Base-by-base conservation (phyloP, 2,329 filamentous ascomycete species). In the Elsinoe perseae region DNA sequence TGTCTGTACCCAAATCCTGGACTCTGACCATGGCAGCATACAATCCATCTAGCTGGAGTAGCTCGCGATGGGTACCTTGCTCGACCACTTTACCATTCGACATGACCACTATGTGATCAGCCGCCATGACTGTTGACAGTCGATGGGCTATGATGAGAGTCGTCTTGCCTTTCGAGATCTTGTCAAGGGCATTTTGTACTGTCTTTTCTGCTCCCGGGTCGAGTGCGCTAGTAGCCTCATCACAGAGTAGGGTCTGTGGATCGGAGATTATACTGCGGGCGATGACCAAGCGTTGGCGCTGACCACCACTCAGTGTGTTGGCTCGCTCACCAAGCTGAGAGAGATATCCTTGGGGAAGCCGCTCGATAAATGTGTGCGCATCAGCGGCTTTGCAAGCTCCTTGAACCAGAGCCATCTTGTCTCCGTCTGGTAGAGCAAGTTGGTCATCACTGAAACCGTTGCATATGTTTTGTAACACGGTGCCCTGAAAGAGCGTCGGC, bases 51-150 rank as follows among this genome's bases (percentile, higher is more conserved):
- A 58, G 60, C 3, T 64, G 64, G 28, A 77, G 61, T 2, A 77
- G 63, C 10, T 70, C 63, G 4, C 63, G 58, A 58, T 76, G 74
- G 2, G 64, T 71, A 1, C 75, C 75, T 64, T 75, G 69, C 60
- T 77, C 75, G 4, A 75, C 61, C 9, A 77, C 65, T 12, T 61
- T 61, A 2, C 75, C 75, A 21, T 70, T 64, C n/a, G 66, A 61
- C 64, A 77, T 71, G 12, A 77, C 75, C 3, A 70, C 68, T 21
- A 77, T 76, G 43, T 72, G 73, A 61, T 76, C 71, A 3, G 74
- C 74, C n/a, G 61, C 63, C 50, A 65, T 68, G 14, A 76, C 68
- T 0, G 74, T 77, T 0, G 73, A 68, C 6, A 77, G 65, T 46
- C 71, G 70, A 60, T 77, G 74, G 0, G 74, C 73, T 56, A 76